Evolutionary conservation across 108 stramenopile genomes (phyloP), one percentile per base, ranked within the genome.

Genomic region (Nitzschia sp.): DNA sequence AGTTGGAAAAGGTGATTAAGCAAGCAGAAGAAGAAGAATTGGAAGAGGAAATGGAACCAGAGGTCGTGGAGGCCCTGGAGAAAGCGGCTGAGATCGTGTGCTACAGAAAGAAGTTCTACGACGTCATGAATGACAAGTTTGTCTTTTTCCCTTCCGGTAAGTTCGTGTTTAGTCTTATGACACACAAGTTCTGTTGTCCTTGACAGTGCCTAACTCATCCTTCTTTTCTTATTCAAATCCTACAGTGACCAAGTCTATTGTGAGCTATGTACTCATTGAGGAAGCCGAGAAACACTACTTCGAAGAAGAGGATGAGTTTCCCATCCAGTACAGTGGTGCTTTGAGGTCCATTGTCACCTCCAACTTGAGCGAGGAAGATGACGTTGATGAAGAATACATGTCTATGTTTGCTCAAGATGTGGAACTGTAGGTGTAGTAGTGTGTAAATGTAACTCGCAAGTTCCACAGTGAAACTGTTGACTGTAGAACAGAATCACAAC

Each of bases 241-340:
- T 48, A 6, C 17, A 48, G 61, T 68, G 7, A 48, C 17, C 0
- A 60, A 61, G 26, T 48, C 73, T 0, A 53, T 60, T 60, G 24
- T 75, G 41, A 57, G 55, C 37, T 75, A 75, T 42, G 43, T 48
- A 1, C 22, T 75, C 14, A 55, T 75, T 22, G 73, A 75, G 44
- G 66, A 67, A 34, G 73, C 73, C 20, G 66, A 61, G 43, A 63
- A 75, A 34, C 63, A 52, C 51, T 75, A 68, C 43, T 74, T 51
- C 53, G 59, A 67, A 17, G 73, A 74, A 50, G 73, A 75, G n/a
- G 73, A 75, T 11, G 73, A 75, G 44, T 68, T 67, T 38, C 73
- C 73, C 0, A 22, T 29, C n/a, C 66, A 68, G 25, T 67, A 67
- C 10, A 51, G 54, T 12, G 25, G 25, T 14, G 73, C 46, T 8